phyloP scores from a whole-genome alignment of 2,329 filamentous ascomycete species.

The Tolypocladium paradoxum region DNA sequence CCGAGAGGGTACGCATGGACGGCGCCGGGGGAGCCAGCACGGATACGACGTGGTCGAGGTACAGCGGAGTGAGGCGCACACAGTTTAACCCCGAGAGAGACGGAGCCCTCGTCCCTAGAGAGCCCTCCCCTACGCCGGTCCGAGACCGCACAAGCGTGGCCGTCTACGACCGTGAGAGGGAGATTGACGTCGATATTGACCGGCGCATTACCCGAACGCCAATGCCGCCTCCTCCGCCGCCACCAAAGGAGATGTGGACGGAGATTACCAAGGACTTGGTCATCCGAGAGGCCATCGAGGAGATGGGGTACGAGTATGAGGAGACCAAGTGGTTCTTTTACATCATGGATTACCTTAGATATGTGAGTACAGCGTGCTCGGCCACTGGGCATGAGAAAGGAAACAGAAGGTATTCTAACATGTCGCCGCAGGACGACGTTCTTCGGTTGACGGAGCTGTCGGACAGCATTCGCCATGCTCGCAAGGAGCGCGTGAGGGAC shows the following conservation, averaged over 20 bases:
- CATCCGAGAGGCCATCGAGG: conserved; percentile 73
- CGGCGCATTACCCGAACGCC: conserved; percentile 29
- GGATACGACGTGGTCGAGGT: conserved; percentile 69
- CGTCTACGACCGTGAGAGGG: conserved; percentile 33
- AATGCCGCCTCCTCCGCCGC: conserved; percentile 26
- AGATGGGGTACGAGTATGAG: conserved; percentile 77
- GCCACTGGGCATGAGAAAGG: not conserved
- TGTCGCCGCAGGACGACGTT: conserved; percentile 62
- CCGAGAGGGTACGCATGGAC: conserved; percentile 72
- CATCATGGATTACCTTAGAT: conserved; percentile 78
- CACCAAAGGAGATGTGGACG: conserved; percentile 72
- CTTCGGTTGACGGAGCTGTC: conserved; percentile 72
- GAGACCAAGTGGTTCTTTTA: conserved; percentile 88
- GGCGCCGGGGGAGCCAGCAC: conserved; percentile 63
- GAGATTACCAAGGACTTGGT: conserved; percentile 94
- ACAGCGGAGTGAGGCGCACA: conserved; percentile 65
- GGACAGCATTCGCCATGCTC: conserved; percentile 63
- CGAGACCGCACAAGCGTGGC: conserved; percentile 34
- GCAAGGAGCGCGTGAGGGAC: conserved; percentile 41
- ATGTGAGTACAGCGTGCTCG: conserved; percentile 49
- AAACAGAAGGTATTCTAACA: conserved; percentile 18
- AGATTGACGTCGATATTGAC: conserved; percentile 44
- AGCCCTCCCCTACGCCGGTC: conserved; percentile 16
- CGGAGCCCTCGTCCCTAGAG: conserved; percentile 20
- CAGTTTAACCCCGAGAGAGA: conserved; percentile 64